These are phyloP conservation scores for Sisymbrium irio DNA, from an alignment of 345 rosid genomes.

Conservation along the genomic window DNA sequence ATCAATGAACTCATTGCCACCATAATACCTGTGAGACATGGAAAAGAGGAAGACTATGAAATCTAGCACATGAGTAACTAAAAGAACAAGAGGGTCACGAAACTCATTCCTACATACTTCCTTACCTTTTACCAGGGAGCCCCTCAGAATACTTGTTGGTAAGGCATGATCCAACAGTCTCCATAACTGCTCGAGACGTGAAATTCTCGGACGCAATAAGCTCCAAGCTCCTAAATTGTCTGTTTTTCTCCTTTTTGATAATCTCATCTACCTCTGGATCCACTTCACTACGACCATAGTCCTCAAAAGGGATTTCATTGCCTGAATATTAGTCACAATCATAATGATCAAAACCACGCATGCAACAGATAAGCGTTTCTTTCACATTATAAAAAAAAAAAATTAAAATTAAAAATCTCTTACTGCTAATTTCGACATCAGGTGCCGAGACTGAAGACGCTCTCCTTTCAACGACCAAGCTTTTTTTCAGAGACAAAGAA, in stretches of 20 bases:
- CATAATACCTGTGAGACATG: conserved; percentile 62
- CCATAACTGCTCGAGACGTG: conserved; percentile 93
- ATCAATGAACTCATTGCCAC: conserved; percentile 89
- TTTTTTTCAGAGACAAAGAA: conserved; percentile 42
- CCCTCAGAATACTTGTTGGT: conserved; percentile 97
- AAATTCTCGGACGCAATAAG: conserved; percentile 94
- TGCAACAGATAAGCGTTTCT: neutral
- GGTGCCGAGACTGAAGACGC: conserved; percentile 56
- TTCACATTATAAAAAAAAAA: neutral
- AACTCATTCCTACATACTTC: neutral
- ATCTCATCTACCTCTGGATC: conserved; percentile 75
- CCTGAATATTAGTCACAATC: conserved; percentile 37
- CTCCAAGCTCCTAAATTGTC: conserved; percentile 91
- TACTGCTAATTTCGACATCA: conserved; percentile 51
- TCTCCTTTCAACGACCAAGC: conserved; percentile 50
- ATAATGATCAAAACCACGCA: neutral
- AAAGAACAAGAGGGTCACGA: neutral
- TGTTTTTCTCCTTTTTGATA: conserved; percentile 67
- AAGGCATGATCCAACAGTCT: conserved; percentile 93
- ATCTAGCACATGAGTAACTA: conserved; percentile 1
- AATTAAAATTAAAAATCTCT: neutral
- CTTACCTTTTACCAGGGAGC: conserved; percentile 88
- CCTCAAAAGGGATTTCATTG: conserved; percentile 43
- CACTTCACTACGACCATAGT: conserved; percentile 56
- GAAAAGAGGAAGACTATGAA: neutral